Conservation (phyloP, 2,329 filamentous ascomycete genomes). For the Aureobasidium subglaciale region DNA sequence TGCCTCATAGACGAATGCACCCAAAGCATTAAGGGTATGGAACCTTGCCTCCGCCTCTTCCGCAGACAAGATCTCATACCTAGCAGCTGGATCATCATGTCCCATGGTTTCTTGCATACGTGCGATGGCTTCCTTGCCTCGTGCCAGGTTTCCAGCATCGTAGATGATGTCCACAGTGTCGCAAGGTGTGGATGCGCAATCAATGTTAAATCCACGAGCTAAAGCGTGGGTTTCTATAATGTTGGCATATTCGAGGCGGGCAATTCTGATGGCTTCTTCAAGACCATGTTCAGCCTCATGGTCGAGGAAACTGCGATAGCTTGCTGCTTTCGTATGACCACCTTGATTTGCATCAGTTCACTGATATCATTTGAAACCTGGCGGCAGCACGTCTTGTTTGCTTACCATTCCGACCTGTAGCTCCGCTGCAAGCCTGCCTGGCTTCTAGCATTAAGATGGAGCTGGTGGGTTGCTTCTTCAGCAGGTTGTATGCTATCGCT, state of each 20-base stretch:
- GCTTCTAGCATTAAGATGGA: conserved; percentile 34
- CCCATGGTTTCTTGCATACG: conserved; percentile 42
- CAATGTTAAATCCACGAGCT: conserved; percentile 41
- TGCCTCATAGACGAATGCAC: conserved; percentile 42
- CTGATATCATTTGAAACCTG: not conserved
- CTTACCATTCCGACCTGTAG: conserved; percentile 34
- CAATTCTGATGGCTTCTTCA: conserved; percentile 41
- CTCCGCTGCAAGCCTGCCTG: conserved; percentile 32
- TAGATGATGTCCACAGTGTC: conserved; percentile 54
- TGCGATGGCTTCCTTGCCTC: conserved; percentile 34
- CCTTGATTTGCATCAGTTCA: conserved; percentile 19
- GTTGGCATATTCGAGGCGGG: conserved; percentile 34
- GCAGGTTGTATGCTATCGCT: conserved; percentile 31
- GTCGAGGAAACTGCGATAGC: conserved; percentile 45
- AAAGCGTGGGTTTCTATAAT: conserved; percentile 52
- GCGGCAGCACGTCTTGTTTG: no score
- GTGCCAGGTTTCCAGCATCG: conserved; percentile 38
- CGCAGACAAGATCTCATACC: conserved; percentile 39
- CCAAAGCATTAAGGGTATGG: conserved; percentile 32
- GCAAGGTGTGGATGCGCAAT: conserved; percentile 45
- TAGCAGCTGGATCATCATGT: conserved; percentile 34
- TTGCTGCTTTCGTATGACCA: conserved; percentile 44
- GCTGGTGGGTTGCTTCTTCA: conserved; percentile 21
- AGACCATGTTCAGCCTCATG: conserved; percentile 42
- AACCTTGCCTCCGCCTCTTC: conserved; percentile 39